A percentile compares a stretch with the other conserved stretches of the same genome.
Evolutionary conservation across 257 asterid species (phyloP).

Genomic region (Lycium barbarum): DNA sequence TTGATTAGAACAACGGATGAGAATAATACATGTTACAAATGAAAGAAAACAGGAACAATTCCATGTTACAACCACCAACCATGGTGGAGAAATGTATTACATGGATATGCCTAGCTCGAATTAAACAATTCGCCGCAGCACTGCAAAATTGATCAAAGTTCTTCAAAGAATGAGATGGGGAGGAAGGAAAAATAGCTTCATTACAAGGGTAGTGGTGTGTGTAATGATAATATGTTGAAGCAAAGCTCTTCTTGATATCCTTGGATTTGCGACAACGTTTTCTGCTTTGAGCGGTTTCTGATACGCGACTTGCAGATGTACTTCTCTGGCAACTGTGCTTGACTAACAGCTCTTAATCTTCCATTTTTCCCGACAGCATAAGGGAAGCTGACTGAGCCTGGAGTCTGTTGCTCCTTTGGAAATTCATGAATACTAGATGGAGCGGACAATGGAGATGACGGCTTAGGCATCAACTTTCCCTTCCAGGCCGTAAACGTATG

Average conservation of each 20-base stretch:
- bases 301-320: slow-evolving; percentile 37
- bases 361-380: slow-evolving; percentile 37
- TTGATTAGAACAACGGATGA: not conserved
- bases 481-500: slow-evolving; percentile 59
- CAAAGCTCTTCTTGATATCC: slow-evolving; percentile 40
- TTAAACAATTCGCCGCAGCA: slow-evolving; percentile 34
- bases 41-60: not conserved
- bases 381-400: slow-evolving; percentile 50
- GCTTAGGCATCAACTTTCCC: slow-evolving; percentile 40
- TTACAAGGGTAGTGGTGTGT: slow-evolving; percentile 47
- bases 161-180: not conserved
- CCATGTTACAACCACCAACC: slow-evolving; percentile 22
- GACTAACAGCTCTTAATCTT: slow-evolving; percentile 52
- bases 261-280: slow-evolving; percentile 35
- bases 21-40: slow-evolving; percentile 19
- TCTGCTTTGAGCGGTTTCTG: slow-evolving; percentile 49
- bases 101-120: slow-evolving; percentile 38
- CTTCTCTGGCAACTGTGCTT: slow-evolving; percentile 33
- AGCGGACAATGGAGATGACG: slow-evolving; percentile 26
- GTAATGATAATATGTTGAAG: slow-evolving; percentile 67
- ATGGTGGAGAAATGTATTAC: not conserved
- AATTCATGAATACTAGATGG: slow-evolving; percentile 22
- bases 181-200: not conserved
- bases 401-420: slow-evolving; percentile 32
- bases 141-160: slow-evolving; percentile 49